Evolutionary conservation across 441 rosid genomes (phyloP).

Genomic region (Populus hybrid): DNA sequence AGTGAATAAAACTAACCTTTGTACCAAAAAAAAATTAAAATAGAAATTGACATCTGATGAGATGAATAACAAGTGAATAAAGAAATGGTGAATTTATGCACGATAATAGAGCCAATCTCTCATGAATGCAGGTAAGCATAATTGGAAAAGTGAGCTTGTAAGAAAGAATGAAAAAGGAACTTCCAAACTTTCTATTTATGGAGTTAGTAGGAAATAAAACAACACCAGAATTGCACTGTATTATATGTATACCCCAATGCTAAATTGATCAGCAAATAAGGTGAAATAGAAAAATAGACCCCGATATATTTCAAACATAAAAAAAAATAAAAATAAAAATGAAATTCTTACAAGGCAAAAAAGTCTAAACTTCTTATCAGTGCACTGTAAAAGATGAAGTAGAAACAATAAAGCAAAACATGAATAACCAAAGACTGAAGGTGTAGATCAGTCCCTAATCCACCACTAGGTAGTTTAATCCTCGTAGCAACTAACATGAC

Average conservation of each 20-base stretch:
- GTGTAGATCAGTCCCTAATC: neutral
- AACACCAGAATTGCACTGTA: neutral
- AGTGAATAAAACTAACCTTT: constrained; percentile 14
- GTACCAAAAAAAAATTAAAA: neutral
- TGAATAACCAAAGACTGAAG: neutral
- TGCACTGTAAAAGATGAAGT: neutral
- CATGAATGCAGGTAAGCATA: neutral
- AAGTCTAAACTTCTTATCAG: neutral
- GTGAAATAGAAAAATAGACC: neutral
- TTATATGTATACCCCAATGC: neutral
- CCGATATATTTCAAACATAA: neutral
- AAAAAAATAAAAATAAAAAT: neutral
- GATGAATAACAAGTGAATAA: neutral
- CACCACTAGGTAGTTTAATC: neutral
- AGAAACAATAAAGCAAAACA: constrained; percentile 1
- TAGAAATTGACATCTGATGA: neutral
- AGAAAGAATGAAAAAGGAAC: too few species aligned
- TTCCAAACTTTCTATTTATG: neutral
- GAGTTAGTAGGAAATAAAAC: neutral
- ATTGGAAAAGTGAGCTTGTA: neutral
- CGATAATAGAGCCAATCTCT: neutral
- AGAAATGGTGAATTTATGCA: neutral
- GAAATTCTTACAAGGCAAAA: neutral
- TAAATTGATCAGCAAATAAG: neutral
- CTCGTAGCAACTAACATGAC: neutral